Evolutionary conservation across 2,329 filamentous ascomycete species (phyloP).

Genomic region (Botryosphaeria dothidea): DNA sequence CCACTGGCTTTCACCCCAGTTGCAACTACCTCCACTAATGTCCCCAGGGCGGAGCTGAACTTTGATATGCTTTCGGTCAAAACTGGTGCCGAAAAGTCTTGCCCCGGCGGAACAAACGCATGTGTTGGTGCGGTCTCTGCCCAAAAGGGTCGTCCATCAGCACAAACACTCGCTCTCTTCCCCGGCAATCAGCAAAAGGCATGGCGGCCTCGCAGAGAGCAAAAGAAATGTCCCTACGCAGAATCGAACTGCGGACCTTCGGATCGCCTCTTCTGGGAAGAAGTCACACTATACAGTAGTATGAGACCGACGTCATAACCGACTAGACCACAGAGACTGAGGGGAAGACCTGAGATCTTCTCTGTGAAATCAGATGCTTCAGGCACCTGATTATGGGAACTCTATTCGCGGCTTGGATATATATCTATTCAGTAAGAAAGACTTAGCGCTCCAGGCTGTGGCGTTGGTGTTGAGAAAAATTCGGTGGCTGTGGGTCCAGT

Average conservation of each 20-base stretch:
- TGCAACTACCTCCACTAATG: too few species aligned
- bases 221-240: slow-evolving; percentile 20
- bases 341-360: background rate
- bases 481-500: background rate
- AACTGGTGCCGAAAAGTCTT: too few species aligned
- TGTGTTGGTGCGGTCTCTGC: too few species aligned
- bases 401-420: accelerated
- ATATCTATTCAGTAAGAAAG: background rate
- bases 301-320: slow-evolving; percentile 23
- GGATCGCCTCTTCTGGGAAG: slow-evolving; percentile 12
- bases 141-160: too few species aligned
- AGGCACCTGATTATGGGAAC: background rate
- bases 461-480: background rate
- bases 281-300: slow-evolving; percentile 1
- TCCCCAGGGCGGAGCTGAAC: too few species aligned
- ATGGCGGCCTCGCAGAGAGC: background rate
- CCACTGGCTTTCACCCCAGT: too few species aligned
- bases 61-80: too few species aligned
- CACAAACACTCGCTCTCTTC: too few species aligned
- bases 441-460: too few species aligned
- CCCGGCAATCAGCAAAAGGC: background rate
- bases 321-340: slow-evolving; percentile 21
- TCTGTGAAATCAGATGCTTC: background rate
- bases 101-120: too few species aligned
- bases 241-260: slow-evolving; percentile 22